Percentiles rank a stretch among this genome's conserved stretches.
Evolutionary conservation across 108 stramenopile genomes (phyloP).

Genomic region (Epipyxis sp.): DNA sequence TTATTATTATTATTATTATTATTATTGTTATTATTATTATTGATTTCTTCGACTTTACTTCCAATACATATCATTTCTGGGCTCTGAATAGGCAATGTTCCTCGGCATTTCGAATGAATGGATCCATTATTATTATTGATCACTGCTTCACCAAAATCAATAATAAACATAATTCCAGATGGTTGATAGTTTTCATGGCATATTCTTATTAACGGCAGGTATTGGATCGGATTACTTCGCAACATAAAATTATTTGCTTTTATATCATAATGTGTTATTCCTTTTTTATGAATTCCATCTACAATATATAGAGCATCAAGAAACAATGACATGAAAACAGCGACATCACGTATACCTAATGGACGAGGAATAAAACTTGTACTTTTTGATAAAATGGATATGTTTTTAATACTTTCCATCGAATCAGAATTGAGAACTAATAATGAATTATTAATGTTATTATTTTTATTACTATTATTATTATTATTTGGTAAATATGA

Average conservation of each 20-base stretch:
- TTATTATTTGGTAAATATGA: not conserved
- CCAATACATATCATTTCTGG: conserved; percentile 27
- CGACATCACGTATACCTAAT: not conserved
- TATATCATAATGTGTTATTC: conserved; percentile 13
- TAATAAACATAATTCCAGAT: conserved; percentile 14
- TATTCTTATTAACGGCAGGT: not conserved
- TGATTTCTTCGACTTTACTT: not conserved
- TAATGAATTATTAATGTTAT: too few relatives aligned
- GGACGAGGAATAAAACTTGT: not conserved
- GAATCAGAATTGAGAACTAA: too few relatives aligned
- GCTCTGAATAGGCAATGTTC: conserved; percentile 30
- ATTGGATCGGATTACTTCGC: not conserved
- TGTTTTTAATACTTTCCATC: too few relatives aligned
- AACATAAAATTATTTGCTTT: conserved; percentile 26
- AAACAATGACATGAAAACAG: not conserved
- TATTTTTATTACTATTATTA: not conserved
- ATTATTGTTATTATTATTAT: not conserved
- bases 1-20: not conserved
- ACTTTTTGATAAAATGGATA: not conserved
- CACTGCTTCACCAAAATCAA: conserved; percentile 27
- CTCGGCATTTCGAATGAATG: not conserved
- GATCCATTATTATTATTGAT: too few relatives aligned
- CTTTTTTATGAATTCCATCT: not conserved
- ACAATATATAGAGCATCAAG: conserved; percentile 8
- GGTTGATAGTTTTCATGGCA: not conserved